Evolutionary conservation across 257 asterid genomes (phyloP).

Genomic region (Penstemon eatonii): DNA sequence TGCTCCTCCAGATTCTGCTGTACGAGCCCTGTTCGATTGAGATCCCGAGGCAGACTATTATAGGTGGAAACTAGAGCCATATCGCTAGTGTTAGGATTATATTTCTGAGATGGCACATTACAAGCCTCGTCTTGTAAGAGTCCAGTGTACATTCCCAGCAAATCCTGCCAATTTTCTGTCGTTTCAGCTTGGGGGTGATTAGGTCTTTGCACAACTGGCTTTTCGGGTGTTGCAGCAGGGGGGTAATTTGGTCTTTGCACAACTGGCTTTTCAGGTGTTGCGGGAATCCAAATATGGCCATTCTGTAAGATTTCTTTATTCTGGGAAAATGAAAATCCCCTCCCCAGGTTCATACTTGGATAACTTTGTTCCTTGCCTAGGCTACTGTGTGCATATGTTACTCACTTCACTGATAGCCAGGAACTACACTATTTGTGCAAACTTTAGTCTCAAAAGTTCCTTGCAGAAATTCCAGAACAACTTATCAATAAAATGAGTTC

Average conservation of each 20-base stretch:
- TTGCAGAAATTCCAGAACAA: constrained; percentile 26
- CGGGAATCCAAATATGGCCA: constrained; percentile 51
- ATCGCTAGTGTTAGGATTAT: constrained; percentile 18
- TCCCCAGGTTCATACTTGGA: constrained; percentile 57
- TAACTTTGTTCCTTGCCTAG: constrained; percentile 3
- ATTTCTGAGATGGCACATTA: constrained; percentile 22
- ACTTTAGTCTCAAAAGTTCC: constrained; percentile 24
- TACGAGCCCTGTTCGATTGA: constrained; percentile 7
- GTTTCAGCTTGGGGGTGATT: constrained; percentile 25
- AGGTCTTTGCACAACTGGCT: constrained; percentile 35
- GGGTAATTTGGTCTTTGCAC: constrained; percentile 28
- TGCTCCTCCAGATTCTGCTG: constrained; percentile 24
- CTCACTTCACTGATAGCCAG: constrained; percentile 24
- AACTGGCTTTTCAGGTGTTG: constrained; percentile 46
- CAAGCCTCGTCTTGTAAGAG: constrained; percentile 30
- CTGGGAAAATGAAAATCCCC: constrained; percentile 41
- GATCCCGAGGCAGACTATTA: constrained; percentile 20
- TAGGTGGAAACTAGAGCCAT: constrained; percentile 2
- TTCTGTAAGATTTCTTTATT: constrained; percentile 38
- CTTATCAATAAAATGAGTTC: constrained; percentile 14
- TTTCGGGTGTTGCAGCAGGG: constrained; percentile 43
- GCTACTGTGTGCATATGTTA: constrained; percentile 20
- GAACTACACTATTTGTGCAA: constrained; percentile 2
- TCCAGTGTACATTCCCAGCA: constrained; percentile 41
- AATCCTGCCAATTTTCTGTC: constrained; percentile 40